Conservation (phyloP, 2,329 filamentous ascomycete genomes). For the Monascus ruber region DNA sequence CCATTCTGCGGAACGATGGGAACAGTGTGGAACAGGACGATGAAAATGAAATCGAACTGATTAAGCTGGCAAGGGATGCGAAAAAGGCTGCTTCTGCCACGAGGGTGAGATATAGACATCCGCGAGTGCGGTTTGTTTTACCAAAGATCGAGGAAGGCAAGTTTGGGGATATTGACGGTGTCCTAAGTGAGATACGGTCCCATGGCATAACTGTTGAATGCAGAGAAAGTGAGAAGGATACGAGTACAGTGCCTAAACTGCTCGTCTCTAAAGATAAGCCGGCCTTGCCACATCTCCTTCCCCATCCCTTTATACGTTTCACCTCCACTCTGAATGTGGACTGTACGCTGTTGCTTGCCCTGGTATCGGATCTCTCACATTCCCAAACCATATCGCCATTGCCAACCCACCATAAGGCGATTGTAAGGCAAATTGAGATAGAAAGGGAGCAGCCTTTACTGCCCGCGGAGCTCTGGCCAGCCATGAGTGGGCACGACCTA, state of each 20-base stretch:
- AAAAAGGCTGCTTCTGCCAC: conserved; percentile 45
- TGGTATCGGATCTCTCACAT: conserved; percentile 65
- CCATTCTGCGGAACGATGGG: conserved; percentile 16
- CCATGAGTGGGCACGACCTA: conserved; percentile 45
- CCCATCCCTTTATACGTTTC: conserved; percentile 29
- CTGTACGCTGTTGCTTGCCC: conserved; percentile 57
- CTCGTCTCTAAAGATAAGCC: conserved; percentile 5
- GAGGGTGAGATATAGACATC: conserved; percentile 48
- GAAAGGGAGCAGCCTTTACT: conserved; percentile 52
- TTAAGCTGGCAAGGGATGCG: conserved; percentile 50
- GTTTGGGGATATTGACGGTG: conserved; percentile 43
- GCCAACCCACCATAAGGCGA: conserved; percentile 47
- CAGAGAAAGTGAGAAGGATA: conserved; percentile 11
- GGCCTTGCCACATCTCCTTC: conserved; percentile 25
- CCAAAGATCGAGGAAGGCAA: conserved; percentile 45
- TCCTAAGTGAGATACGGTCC: conserved; percentile 45
- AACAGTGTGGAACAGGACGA: conserved; percentile 33
- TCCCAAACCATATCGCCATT: conserved; percentile 31
- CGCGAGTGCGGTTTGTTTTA: conserved; percentile 49
- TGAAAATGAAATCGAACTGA: conserved; percentile 46
- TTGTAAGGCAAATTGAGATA: conserved; percentile 53
- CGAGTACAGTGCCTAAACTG: not conserved
- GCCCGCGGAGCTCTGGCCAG: conserved; percentile 50
- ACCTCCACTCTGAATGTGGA: conserved; percentile 38
- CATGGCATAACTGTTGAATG: conserved; percentile 36